These are phyloP conservation scores for Delphinella strobiligena DNA, from an alignment of 2,329 filamentous ascomycete species.

Conservation along the genomic window DNA sequence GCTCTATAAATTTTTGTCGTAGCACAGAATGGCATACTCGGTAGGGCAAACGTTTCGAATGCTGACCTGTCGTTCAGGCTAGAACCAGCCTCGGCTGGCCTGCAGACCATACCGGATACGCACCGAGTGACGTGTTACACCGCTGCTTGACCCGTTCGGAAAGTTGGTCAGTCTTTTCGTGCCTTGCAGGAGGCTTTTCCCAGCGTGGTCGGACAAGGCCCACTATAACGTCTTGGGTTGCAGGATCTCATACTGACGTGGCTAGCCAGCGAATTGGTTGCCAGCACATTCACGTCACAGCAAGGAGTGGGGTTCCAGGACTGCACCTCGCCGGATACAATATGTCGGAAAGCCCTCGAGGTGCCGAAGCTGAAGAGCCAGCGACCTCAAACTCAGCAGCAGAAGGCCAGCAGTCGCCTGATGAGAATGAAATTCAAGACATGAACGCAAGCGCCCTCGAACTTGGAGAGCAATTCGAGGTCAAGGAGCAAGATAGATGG, in stretches of 20 bases:
- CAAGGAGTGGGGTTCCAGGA: conserved; percentile 1
- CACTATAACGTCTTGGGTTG: conserved; percentile 7
- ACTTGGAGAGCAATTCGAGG: conserved; percentile 56
- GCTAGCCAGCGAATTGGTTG: conserved; percentile 19
- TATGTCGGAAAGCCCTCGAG: conserved; percentile 88
- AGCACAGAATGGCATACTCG: too few relatives aligned
- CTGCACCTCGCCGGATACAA: conserved; percentile 59
- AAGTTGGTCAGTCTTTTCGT: conserved; percentile 1
- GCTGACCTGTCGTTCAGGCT: too few relatives aligned
- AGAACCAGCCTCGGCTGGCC: too few relatives aligned
- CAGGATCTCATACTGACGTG: conserved; percentile 16
- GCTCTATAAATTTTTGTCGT: too few relatives aligned
- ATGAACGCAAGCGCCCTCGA: conserved; percentile 15
- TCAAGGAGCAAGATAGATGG: conserved; percentile 99
- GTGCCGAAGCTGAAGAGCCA: conserved; percentile 68
- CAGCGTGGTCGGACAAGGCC: conserved; percentile 8
- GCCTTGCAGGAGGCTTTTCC: conserved; percentile 9
- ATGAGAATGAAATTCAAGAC: conserved; percentile 67
- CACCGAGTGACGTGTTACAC: conserved; percentile 6
- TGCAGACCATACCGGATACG: background rate
- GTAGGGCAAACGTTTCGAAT: too few relatives aligned
- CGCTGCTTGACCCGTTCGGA: background rate
- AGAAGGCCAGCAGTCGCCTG: conserved; percentile 22
- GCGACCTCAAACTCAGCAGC: conserved; percentile 5
- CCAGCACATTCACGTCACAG: conserved; percentile 16